Evolutionary conservation across 2,329 filamentous ascomycete species (phyloP).

Genomic region (Dothideomycetes sp.): DNA sequence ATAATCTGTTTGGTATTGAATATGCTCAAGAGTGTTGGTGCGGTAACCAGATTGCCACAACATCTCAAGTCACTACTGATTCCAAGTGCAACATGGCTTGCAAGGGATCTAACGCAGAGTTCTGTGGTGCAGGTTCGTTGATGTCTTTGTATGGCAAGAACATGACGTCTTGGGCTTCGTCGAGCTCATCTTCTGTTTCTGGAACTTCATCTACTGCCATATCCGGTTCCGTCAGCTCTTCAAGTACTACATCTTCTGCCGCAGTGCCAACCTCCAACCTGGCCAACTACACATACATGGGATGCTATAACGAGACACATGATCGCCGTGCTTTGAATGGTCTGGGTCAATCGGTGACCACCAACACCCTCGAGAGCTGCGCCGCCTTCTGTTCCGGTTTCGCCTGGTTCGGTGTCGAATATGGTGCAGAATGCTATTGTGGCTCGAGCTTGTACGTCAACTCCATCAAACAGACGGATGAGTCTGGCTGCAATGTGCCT

Average conservation of each 20-base stretch:
- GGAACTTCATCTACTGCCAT: not conserved
- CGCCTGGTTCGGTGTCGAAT: slow-evolving; percentile 32
- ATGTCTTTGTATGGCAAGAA: slow-evolving; percentile 8
- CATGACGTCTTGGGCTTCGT: not conserved
- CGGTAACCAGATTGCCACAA: slow-evolving; percentile 18
- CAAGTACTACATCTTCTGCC: slow-evolving; percentile 12
- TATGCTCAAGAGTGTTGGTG: slow-evolving; percentile 30
- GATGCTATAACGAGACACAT: slow-evolving; percentile 26
- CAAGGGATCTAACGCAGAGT: slow-evolving; percentile 21
- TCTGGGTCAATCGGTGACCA: slow-evolving; percentile 18
- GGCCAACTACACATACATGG: slow-evolving; percentile 18
- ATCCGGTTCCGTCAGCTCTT: not conserved
- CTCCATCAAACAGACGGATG: slow-evolving; percentile 9
- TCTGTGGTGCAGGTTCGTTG: slow-evolving; percentile 19
- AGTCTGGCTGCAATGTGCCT: slow-evolving; percentile 22
- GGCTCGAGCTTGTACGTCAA: slow-evolving; percentile 18
- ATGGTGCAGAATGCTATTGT: slow-evolving; percentile 28
- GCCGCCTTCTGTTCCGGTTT: slow-evolving; percentile 27
- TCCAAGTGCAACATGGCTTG: slow-evolving; percentile 23
- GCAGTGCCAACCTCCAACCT: not conserved
- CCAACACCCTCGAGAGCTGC: slow-evolving; percentile 33
- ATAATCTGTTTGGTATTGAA: slow-evolving; percentile 31
- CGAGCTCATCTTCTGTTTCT: slow-evolving; percentile 6
- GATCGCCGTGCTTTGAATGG: slow-evolving; percentile 22
- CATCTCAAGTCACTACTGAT: slow-evolving; percentile 16